Evolutionary conservation across 371 early-diverging fungal species (phyloP).

Genomic region (Mucor irregularis): DNA sequence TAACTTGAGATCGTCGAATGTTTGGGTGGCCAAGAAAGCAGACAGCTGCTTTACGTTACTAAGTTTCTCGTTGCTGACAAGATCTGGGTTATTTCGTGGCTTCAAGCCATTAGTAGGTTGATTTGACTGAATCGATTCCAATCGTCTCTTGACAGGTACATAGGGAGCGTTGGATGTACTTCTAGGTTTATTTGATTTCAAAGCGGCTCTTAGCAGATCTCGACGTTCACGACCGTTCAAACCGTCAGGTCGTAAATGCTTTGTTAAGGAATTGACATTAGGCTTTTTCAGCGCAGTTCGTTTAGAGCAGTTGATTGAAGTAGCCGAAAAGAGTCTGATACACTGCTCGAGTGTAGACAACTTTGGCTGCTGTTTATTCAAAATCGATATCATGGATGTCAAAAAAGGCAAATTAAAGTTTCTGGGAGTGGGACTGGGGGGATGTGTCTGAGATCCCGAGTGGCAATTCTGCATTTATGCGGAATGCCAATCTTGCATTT

Average conservation of each 20-base stretch:
- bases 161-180: conserved; percentile 30
- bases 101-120: not conserved
- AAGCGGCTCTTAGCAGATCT: conserved; percentile 27
- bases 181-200: conserved; percentile 25
- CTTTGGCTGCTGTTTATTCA: not conserved
- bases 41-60: conserved; percentile 38
- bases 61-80: conserved; percentile 12
- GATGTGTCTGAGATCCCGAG: not conserved
- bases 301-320: conserved; percentile 24
- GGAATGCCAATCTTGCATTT: no score
- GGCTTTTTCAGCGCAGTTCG: conserved; percentile 43
- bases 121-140: conserved; percentile 30
- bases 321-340: conserved; percentile 25
- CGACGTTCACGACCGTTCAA: conserved; percentile 49
- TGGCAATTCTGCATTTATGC: no score
- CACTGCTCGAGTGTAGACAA: not conserved
- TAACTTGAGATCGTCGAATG: conserved; percentile 63
- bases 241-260: conserved; percentile 50
- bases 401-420: not conserved
- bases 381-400: not conserved
- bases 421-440: not conserved
- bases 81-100: conserved; percentile 1
- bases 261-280: conserved; percentile 46
- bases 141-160: conserved; percentile 48
- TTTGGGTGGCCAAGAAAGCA: conserved; percentile 40